Evolutionary conservation across 441 rosid species (phyloP).

Genomic region (Populus hybrid): DNA sequence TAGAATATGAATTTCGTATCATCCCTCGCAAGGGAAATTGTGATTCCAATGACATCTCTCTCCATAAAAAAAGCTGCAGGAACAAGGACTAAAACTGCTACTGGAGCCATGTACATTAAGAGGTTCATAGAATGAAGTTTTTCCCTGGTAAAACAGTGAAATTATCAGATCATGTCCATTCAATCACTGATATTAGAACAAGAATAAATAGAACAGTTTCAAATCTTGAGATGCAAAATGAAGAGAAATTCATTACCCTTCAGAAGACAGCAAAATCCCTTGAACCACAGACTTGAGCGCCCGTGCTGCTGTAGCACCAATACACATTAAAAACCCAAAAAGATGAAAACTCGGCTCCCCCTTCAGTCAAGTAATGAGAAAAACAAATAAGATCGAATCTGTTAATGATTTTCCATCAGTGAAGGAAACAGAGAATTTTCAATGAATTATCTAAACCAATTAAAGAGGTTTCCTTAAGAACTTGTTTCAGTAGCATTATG

Average conservation of each 20-base stretch:
- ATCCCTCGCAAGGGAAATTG: slow-evolving; percentile 43
- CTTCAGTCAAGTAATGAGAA: slow-evolving; percentile 22
- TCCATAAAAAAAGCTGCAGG: slow-evolving; percentile 45
- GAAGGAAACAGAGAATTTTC: not conserved
- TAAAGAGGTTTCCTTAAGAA: not conserved
- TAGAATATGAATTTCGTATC: slow-evolving; percentile 40
- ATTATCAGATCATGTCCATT: not conserved
- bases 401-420: not conserved
- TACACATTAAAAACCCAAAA: slow-evolving; percentile 64
- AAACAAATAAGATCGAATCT: not conserved
- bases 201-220: not conserved
- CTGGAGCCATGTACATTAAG: slow-evolving; percentile 59
- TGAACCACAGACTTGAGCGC: slow-evolving; percentile 36
- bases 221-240: not conserved
- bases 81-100: slow-evolving; percentile 40
- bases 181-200: not conserved
- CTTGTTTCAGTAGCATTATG: not conserved
- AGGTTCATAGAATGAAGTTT: slow-evolving; percentile 54
- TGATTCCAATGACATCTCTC: slow-evolving; percentile 39
- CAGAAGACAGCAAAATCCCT: slow-evolving; percentile 58
- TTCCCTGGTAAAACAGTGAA: slow-evolving; percentile 32
- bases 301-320: slow-evolving; percentile 70
- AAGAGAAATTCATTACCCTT: slow-evolving; percentile 42
- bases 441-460: not conserved
- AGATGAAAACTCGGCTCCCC: slow-evolving; percentile 76